Percentiles rank a stretch among this genome's conserved stretches.
Conservation (phyloP, 352 stramenopile species). For the Pythium dissotocum region DNA sequence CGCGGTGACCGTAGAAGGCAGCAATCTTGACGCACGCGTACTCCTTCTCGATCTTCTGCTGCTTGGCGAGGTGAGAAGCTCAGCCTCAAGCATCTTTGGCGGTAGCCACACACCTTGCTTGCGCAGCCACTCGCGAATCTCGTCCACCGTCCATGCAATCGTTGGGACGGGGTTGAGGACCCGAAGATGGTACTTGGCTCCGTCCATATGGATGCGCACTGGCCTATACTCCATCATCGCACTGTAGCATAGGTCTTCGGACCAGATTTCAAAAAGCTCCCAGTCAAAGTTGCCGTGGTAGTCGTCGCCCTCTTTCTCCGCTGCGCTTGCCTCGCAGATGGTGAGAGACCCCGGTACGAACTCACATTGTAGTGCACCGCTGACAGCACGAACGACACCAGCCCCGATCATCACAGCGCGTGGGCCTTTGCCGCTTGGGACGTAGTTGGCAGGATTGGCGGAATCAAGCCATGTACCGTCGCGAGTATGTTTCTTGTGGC, state of each 20-base stretch:
- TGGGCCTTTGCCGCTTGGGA: too few species aligned
- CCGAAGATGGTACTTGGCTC: neutral
- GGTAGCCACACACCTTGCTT: too few species aligned
- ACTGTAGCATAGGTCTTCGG: neutral
- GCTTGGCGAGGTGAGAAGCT: too few species aligned
- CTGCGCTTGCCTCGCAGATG: neutral
- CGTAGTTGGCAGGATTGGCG: too few species aligned
- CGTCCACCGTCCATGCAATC: too few species aligned
- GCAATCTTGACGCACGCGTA: conserved; percentile 5
- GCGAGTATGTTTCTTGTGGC: too few species aligned
- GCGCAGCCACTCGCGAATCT: too few species aligned
- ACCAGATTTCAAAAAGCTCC: neutral
- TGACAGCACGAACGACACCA: neutral
- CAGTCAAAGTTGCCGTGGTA: neutral
- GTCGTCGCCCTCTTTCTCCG: neutral
- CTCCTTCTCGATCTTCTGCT: neutral
- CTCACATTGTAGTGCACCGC: neutral
- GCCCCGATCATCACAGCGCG: neutral
- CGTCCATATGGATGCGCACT: neutral
- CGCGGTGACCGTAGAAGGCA: neutral
- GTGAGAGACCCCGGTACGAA: neutral
- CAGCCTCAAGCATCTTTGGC: too few species aligned
- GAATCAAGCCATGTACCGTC: too few species aligned
- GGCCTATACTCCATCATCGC: neutral
- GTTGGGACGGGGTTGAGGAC: too few species aligned